Percentiles rank a stretch among this genome's conserved stretches.
These are phyloP conservation scores for Grifola frondosa DNA, from an alignment of 1,284 basidiomycete species.

Conservation along the genomic window DNA sequence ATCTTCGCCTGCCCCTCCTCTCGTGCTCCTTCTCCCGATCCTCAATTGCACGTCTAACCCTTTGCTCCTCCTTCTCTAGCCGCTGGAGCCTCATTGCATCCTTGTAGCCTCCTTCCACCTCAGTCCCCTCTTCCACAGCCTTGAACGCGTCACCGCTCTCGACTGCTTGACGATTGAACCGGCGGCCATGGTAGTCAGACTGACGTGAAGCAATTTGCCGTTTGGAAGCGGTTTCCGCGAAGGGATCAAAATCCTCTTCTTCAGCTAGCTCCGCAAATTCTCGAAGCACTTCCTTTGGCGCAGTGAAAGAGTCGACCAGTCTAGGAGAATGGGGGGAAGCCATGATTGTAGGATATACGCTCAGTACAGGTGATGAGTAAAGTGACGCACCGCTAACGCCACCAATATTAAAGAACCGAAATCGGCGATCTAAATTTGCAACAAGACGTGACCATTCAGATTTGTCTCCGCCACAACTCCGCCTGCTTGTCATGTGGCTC, in stretches of 20 bases:
- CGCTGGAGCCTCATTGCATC: constrained; percentile 93
- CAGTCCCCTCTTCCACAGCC: constrained; percentile 58
- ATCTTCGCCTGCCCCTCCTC: constrained; percentile 82
- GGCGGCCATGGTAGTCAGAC: constrained; percentile 93
- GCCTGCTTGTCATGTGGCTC: no score
- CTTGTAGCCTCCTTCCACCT: constrained; percentile 87
- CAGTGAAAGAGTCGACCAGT: constrained; percentile 84
- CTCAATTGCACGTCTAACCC: constrained; percentile 83
- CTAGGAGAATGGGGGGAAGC: constrained; percentile 39
- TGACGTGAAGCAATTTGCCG: constrained; percentile 94
- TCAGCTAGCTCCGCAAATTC: constrained; percentile 94
- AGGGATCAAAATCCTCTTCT: constrained; percentile 90
- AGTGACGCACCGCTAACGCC: constrained; percentile 9
- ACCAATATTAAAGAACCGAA: constrained; percentile 9
- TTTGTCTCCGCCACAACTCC: no score
- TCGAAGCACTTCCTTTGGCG: constrained; percentile 90
- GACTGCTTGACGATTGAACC: constrained; percentile 81
- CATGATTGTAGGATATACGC: constrained; percentile 28
- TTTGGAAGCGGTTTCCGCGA: constrained; percentile 88
- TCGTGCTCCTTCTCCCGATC: constrained; percentile 82
- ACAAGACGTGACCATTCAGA: no score
- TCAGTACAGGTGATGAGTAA: constrained; percentile 20
- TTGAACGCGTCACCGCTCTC: constrained; percentile 82
- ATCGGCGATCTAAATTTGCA: no score
- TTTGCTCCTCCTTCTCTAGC: constrained; percentile 90